Evolutionary conservation across 2,329 filamentous ascomycete species (phyloP).

Genomic region (Aspergillus transmontanensis): DNA sequence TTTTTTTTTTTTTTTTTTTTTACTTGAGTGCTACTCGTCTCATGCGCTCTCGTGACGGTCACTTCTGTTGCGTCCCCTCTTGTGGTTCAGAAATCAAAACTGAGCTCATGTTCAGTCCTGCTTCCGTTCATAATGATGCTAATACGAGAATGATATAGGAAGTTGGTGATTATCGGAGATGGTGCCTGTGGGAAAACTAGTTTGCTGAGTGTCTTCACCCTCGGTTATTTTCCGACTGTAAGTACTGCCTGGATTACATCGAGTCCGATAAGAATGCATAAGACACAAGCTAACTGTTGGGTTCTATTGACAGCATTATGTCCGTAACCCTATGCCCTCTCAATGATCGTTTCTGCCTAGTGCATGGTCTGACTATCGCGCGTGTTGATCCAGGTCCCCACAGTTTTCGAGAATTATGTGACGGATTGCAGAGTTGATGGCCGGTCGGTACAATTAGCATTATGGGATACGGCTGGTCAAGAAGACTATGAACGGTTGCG

Average conservation of each 20-base stretch:
- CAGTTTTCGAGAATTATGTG: conserved; percentile 99
- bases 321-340: conserved; percentile 30
- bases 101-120: not conserved
- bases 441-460: conserved; percentile 94
- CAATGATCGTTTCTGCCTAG: not conserved
- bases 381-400: conserved; percentile 68
- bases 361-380: conserved; percentile 17
- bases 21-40: not conserved
- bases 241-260: conserved; percentile 44
- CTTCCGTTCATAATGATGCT: conserved; percentile 10
- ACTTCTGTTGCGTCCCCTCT: not conserved
- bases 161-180: conserved; percentile 94
- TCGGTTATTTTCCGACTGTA: conserved; percentile 97
- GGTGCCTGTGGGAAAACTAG: conserved; percentile 98
- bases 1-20: not conserved
- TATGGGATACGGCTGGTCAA: conserved; percentile 99
- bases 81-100: not conserved
- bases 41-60: not conserved
- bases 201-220: conserved; percentile 93
- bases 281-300: conserved; percentile 23
- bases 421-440: conserved; percentile 98
- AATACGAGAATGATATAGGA: conserved; percentile 57
- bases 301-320: conserved; percentile 44
- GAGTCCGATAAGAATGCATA: not conserved
- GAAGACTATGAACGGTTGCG: conserved; percentile 97